These are phyloP conservation scores for Leersia perrieri DNA, from an alignment of 176 grass and related monocot species.

Conservation along the genomic window DNA sequence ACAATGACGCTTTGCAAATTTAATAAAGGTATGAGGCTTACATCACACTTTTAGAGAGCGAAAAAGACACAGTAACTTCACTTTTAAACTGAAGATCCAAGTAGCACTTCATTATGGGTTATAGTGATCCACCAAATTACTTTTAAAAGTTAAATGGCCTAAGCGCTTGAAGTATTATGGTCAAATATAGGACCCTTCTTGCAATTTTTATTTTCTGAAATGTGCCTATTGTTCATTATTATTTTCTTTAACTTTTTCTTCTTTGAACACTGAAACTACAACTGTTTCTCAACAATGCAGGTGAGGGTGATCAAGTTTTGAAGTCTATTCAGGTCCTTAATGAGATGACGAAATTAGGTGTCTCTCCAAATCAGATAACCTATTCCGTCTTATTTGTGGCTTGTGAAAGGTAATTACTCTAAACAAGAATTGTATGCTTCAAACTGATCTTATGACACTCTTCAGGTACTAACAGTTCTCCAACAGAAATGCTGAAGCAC, in stretches of 20 bases:
- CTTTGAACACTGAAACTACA: neutral
- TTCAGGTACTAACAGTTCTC: conserved; percentile 34
- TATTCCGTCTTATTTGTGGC: conserved; percentile 85
- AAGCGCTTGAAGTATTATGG: neutral
- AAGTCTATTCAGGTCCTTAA: conserved; percentile 71
- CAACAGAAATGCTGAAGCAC: conserved; percentile 82
- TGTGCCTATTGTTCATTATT: neutral
- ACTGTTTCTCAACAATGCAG: conserved; percentile 45
- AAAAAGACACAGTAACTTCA: conserved; percentile 3
- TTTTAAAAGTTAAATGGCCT: neutral
- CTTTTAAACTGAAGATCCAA: conserved; percentile 12
- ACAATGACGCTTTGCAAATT: neutral
- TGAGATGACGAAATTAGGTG: conserved; percentile 68
- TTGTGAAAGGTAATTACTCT: conserved; percentile 81
- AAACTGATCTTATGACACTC: conserved; percentile 31
- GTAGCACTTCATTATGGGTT: neutral
- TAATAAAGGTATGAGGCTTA: neutral
- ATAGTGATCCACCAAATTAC: neutral
- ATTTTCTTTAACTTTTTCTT: conserved; percentile 24
- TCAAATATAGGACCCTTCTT: neutral
- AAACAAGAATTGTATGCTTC: conserved; percentile 23
- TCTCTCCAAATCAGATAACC: conserved; percentile 85
- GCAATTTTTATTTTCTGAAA: conserved; percentile 8
- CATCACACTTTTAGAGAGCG: neutral
- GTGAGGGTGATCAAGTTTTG: conserved; percentile 73